Percentiles rank a stretch among this genome's conserved stretches.
Conservation (phyloP, 108 stramenopile genomes). For the Tribonema minus region DNA sequence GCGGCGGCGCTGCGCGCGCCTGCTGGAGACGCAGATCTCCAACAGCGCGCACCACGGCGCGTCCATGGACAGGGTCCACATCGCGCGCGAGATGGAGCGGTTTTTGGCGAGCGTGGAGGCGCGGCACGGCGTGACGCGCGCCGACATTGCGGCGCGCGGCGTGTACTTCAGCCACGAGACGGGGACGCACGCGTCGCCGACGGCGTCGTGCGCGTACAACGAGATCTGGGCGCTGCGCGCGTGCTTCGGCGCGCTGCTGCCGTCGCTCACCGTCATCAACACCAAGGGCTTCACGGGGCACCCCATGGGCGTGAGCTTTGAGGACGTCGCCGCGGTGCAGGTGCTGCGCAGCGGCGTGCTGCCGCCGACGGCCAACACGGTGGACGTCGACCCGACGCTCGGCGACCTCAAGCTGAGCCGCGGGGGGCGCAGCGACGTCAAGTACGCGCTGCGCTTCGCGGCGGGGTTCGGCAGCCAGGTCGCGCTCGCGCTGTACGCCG, state of each 20-base stretch:
- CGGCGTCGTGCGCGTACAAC: conserved; percentile 84
- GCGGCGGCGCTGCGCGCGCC: conserved; percentile 54
- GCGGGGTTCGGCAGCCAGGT: conserved; percentile 95
- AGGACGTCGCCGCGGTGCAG: conserved; percentile 88
- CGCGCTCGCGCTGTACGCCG: conserved; percentile 85
- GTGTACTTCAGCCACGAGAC: conserved; percentile 97
- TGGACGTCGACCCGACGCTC: conserved; percentile 64
- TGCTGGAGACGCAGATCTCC: conserved; percentile 83
- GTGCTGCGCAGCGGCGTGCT: conserved; percentile 73
- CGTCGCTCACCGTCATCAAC: conserved; percentile 75
- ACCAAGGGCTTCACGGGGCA: conserved; percentile 87
- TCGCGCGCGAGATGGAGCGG: conserved; percentile 74
- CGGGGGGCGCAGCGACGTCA: conserved; percentile 66
- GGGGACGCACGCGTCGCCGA: conserved; percentile 81
- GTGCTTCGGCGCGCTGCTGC: conserved; percentile 82
- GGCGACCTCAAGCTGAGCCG: conserved; percentile 81
- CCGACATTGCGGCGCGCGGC: conserved; percentile 81
- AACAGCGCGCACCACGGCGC: conserved; percentile 94
- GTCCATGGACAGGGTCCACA: conserved; percentile 83
- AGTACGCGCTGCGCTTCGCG: conserved; percentile 86
- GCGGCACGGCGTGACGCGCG: conserved; percentile 66
- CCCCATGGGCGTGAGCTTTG: conserved; percentile 94
- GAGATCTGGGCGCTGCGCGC: conserved; percentile 78
- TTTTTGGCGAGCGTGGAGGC: not conserved
- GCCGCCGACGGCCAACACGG: conserved; percentile 83